Conservation (phyloP, 129 eudicot species). For the Deinandra increscens region DNA sequence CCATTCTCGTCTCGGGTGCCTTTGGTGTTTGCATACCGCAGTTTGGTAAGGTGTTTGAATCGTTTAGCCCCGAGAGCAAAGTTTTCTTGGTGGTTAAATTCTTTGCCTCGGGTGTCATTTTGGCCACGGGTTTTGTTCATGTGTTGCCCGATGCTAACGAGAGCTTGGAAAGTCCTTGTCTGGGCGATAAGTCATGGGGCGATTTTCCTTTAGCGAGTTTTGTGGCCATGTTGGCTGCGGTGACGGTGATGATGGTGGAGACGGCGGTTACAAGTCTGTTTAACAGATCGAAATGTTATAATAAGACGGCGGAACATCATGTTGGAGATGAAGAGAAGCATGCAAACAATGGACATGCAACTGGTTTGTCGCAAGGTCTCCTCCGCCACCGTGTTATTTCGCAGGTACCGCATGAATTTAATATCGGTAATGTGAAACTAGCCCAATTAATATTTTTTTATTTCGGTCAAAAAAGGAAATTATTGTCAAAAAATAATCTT, state of each 20-base stretch:
- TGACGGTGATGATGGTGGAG: constrained; percentile 48
- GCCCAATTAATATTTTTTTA: too few relatives aligned
- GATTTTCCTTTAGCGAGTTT: constrained; percentile 43
- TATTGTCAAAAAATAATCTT: too few relatives aligned
- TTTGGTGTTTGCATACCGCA: constrained; percentile 45
- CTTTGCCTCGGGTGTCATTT: constrained; percentile 53
- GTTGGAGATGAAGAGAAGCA: constrained; percentile 24
- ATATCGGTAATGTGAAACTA: too few relatives aligned
- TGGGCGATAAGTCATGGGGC: constrained; percentile 39
- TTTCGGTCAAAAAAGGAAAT: too few relatives aligned
- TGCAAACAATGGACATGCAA: constrained; percentile 39
- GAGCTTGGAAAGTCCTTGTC: constrained; percentile 42
- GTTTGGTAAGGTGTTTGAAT: constrained; percentile 22
- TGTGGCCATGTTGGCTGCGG: constrained; percentile 44
- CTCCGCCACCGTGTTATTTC: constrained; percentile 33
- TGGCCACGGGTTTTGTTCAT: constrained; percentile 60
- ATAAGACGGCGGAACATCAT: neutral
- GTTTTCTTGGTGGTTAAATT: constrained; percentile 36
- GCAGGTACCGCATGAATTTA: constrained; percentile 15
- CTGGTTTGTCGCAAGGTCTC: constrained; percentile 13
- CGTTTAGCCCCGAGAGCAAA: constrained; percentile 34
- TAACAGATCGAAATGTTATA: constrained; percentile 11
- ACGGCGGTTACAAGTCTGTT: constrained; percentile 21
- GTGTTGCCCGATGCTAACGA: constrained; percentile 56
- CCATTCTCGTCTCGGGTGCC: constrained; percentile 39